These are phyloP conservation scores for Aspergillus conjunctus DNA, from an alignment of 495 filamentous ascomycete species.

Conservation along the genomic window DNA sequence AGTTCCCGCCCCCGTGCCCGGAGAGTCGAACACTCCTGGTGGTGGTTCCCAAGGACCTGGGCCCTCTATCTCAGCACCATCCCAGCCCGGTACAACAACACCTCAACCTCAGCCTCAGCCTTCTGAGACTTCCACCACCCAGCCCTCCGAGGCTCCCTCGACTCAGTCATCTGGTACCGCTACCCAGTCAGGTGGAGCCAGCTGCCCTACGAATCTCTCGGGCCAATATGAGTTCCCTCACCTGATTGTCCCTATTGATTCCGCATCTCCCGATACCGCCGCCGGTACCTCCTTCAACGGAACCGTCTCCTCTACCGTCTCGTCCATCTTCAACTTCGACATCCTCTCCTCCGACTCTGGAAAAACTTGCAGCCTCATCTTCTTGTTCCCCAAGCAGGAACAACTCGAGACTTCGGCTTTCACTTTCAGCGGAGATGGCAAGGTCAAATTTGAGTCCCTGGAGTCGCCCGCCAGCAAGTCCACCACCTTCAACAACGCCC, in stretches of 20 bases:
- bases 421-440: constrained; percentile 60
- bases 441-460: constrained; percentile 55
- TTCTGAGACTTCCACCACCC: background rate
- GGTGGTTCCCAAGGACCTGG: constrained; percentile 8
- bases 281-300: constrained; percentile 58
- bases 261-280: constrained; percentile 51
- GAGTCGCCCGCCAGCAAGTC: constrained; percentile 34
- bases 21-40: constrained; percentile 9
- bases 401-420: constrained; percentile 58
- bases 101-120: constrained; percentile 2
- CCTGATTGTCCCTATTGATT: constrained; percentile 67
- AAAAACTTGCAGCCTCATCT: constrained; percentile 65
- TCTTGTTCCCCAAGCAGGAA: constrained; percentile 60
- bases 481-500: constrained; percentile 56
- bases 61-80: constrained; percentile 13
- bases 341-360: constrained; percentile 54
- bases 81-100: constrained; percentile 3
- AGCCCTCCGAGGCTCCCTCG: constrained; percentile 15
- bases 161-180: constrained; percentile 18
- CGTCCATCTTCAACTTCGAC: constrained; percentile 71
- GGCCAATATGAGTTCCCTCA: constrained; percentile 63
- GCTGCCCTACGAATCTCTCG: constrained; percentile 54
- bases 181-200: constrained; percentile 24
- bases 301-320: constrained; percentile 54
- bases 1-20: constrained; percentile 15